Evolutionary conservation across 176 grass and related monocot species (phyloP).

Genomic region (Avena sativa): DNA sequence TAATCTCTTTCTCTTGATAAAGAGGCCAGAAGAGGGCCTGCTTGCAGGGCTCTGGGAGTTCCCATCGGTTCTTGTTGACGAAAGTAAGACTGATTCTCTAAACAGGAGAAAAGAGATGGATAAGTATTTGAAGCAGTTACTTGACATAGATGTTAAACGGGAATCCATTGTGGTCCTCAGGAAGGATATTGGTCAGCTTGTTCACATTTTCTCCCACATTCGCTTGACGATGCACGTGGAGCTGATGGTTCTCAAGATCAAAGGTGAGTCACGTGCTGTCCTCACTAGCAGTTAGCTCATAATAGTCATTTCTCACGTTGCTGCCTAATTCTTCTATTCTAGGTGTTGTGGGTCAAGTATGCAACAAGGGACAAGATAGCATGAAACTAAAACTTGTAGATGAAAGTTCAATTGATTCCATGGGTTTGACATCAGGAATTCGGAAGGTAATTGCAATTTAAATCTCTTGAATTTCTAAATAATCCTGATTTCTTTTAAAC

Average conservation of each 20-base stretch:
- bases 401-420: conserved; percentile 57
- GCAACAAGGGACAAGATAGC: conserved; percentile 31
- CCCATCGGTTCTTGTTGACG: conserved; percentile 65
- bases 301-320: neutral
- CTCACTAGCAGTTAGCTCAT: neutral
- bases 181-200: conserved; percentile 75
- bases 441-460: conserved; percentile 66
- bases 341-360: conserved; percentile 57
- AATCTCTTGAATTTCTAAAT: neutral
- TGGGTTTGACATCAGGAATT: conserved; percentile 86
- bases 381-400: conserved; percentile 62
- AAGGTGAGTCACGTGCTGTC: conserved; percentile 53
- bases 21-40: conserved; percentile 88
- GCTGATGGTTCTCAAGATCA: conserved; percentile 71
- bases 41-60: conserved; percentile 99
- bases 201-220: conserved; percentile 97
- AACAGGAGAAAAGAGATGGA: conserved; percentile 78
- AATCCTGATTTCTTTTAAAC: neutral
- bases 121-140: conserved; percentile 67
- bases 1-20: conserved; percentile 67
- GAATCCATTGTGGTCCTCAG: conserved; percentile 52
- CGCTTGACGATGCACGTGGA: conserved; percentile 84
- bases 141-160: conserved; percentile 42
- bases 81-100: conserved; percentile 46
- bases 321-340: conserved; percentile 37